phyloP scores from a whole-genome alignment of 192 early-diverging fungal species.

The Glomus cerebriforme region DNA sequence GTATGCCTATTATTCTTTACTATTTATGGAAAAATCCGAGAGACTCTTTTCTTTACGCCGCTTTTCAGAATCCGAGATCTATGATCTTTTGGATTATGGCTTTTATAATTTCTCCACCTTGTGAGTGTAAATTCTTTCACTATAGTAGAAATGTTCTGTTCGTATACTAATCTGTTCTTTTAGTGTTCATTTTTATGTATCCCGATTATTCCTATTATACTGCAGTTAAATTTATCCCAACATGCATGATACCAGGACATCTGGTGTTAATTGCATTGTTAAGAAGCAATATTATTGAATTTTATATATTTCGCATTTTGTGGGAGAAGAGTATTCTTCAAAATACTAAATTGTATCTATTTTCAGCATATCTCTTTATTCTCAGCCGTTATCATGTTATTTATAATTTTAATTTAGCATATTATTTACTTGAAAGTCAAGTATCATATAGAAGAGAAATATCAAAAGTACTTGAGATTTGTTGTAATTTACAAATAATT shows the following conservation, averaged over 20 bases:
- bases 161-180: conserved; percentile 15
- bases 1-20: conserved; percentile 22
- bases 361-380: not conserved
- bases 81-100: conserved; percentile 9
- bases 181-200: conserved; percentile 19
- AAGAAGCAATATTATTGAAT: conserved; percentile 10
- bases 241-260: not conserved
- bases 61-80: conserved; percentile 18
- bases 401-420: conserved; percentile 13
- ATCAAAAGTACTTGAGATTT: conserved; percentile 5
- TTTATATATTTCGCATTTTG: conserved; percentile 4
- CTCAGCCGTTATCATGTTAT: not conserved
- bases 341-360: not conserved
- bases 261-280: not conserved
- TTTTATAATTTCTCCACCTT: conserved; percentile 15
- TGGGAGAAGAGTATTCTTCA: conserved; percentile 6
- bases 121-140: conserved; percentile 8
- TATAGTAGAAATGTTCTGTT: conserved; percentile 8
- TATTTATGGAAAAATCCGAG: conserved; percentile 23
- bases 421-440: conserved; percentile 7
- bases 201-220: conserved; percentile 22
- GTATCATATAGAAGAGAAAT: not conserved
- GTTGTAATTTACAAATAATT: not conserved
- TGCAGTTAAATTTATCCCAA: conserved; percentile 19
- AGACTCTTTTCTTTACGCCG: conserved; percentile 15